phyloP scores from a whole-genome alignment of 495 filamentous ascomycete species.

The Penicilliopsis zonata region DNA sequence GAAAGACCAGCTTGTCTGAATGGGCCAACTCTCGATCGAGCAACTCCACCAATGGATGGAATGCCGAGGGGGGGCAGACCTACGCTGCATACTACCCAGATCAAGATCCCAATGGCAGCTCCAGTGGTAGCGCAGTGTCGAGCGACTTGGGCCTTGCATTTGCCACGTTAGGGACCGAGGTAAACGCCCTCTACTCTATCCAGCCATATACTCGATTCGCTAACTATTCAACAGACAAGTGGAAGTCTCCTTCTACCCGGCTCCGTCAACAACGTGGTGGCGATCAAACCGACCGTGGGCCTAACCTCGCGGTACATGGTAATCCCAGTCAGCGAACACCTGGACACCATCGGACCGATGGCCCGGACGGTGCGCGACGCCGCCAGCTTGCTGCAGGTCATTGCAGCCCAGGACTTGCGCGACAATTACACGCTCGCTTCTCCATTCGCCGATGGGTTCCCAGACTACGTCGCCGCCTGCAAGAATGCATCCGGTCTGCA shows the following conservation, averaged over 20 bases:
- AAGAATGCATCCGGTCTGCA: conserved; percentile 28
- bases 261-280: conserved; percentile 44
- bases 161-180: conserved; percentile 38
- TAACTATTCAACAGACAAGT: conserved; percentile 27
- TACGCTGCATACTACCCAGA: conserved; percentile 36
- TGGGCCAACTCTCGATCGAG: conserved; percentile 41
- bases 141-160: conserved; percentile 36
- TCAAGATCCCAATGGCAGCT: conserved; percentile 43
- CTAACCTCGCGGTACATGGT: conserved; percentile 50
- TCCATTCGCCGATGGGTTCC: conserved; percentile 26
- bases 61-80: conserved; percentile 38
- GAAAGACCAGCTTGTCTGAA: conserved; percentile 42
- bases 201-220: too few species aligned
- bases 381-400: conserved; percentile 50
- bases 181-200: conserved; percentile 14
- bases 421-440: conserved; percentile 42
- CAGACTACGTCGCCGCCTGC: conserved; percentile 41
- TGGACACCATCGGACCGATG: conserved; percentile 58
- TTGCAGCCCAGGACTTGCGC: conserved; percentile 38
- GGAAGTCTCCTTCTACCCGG: conserved; percentile 40
- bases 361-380: conserved; percentile 54
- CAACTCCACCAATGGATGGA: conserved; percentile 43
- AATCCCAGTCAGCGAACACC: conserved; percentile 48
- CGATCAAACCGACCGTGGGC: conserved; percentile 59
- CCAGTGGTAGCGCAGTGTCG: conserved; percentile 39